Evolutionary conservation across 495 filamentous ascomycete genomes (phyloP).

Genomic region (Penicillium manginii): DNA sequence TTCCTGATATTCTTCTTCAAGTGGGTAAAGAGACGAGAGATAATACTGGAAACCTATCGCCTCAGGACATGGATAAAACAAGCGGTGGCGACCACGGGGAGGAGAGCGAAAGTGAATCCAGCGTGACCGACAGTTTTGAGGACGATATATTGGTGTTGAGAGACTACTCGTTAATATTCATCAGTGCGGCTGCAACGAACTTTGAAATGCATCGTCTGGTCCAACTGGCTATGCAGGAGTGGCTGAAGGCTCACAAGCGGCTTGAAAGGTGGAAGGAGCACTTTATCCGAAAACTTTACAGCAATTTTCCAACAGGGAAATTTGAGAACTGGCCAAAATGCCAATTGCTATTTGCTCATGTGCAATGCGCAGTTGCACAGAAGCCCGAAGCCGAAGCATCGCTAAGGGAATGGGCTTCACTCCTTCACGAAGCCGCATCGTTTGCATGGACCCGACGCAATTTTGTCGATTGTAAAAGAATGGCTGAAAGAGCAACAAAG

Average conservation of each 20-base stretch:
- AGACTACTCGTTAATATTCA: conserved; percentile 35
- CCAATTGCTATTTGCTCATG: conserved; percentile 34
- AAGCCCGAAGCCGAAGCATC: conserved; percentile 6
- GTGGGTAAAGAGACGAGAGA: too few relatives aligned
- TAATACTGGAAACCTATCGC: too few relatives aligned
- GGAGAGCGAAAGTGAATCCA: too few relatives aligned
- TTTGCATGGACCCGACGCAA: not conserved
- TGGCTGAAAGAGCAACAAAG: conserved; percentile 1
- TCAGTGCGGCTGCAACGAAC: conserved; percentile 10
- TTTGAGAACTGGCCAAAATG: conserved; percentile 33
- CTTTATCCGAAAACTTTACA: conserved; percentile 41
- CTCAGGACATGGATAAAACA: too few relatives aligned
- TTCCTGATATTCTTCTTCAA: too few relatives aligned
- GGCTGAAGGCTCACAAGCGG: conserved; percentile 41
- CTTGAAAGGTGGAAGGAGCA: conserved; percentile 41
- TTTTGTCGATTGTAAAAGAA: not conserved
- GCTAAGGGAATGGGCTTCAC: conserved; percentile 5
- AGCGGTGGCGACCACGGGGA: too few relatives aligned
- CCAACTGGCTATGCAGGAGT: conserved; percentile 45
- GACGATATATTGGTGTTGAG: conserved; percentile 11
- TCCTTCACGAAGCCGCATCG: conserved; percentile 3
- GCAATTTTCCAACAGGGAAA: conserved; percentile 41
- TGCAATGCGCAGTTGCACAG: conserved; percentile 16
- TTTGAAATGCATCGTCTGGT: conserved; percentile 56
- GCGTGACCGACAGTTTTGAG: conserved; percentile 3